Conservation (phyloP, 805 yeast species). For the Alloascoidea africana region DNA sequence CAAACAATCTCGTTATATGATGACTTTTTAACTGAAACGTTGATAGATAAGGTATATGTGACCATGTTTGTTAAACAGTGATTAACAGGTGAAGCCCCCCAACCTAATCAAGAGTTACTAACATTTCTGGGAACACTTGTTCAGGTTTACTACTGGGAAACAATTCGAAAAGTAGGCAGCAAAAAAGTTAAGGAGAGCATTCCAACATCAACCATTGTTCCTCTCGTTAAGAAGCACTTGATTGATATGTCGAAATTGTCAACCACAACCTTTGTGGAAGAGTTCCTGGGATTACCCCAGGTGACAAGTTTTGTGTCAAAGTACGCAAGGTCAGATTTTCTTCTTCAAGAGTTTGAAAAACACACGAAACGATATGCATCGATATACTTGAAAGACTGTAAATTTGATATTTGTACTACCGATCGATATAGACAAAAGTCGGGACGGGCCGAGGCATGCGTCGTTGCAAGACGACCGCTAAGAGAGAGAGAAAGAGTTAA, state of each 20-base stretch:
- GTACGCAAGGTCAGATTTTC: constrained; percentile 5
- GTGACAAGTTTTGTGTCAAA: constrained; percentile 9
- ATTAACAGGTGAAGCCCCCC: no score
- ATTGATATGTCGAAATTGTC: background rate
- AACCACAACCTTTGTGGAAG: constrained; percentile 6
- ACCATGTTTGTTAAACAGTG: background rate
- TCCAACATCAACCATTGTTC: constrained; percentile 5
- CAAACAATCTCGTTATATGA: background rate
- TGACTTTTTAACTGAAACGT: background rate
- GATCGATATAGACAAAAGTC: constrained; percentile 13
- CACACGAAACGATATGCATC: constrained; percentile 13
- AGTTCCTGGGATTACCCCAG: constrained; percentile 8
- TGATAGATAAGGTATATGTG: background rate
- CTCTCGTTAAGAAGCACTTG: constrained; percentile 3
- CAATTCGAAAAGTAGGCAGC: constrained; percentile 13
- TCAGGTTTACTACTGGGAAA: constrained; percentile 13
- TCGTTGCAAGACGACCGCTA: constrained; percentile 13
- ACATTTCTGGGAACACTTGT: no score
- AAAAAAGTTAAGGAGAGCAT: constrained; percentile 3
- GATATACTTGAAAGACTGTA: constrained; percentile 13
- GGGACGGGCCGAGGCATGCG: constrained; percentile 9
- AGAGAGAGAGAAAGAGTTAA: constrained; percentile 11
- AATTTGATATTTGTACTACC: constrained; percentile 16
- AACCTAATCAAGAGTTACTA: no score
- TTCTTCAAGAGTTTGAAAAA: constrained; percentile 9